Evolutionary conservation across 257 asterid species (phyloP), one percentile per base, ranked within the genome.

Genomic region (Forsythia suspensa): DNA sequence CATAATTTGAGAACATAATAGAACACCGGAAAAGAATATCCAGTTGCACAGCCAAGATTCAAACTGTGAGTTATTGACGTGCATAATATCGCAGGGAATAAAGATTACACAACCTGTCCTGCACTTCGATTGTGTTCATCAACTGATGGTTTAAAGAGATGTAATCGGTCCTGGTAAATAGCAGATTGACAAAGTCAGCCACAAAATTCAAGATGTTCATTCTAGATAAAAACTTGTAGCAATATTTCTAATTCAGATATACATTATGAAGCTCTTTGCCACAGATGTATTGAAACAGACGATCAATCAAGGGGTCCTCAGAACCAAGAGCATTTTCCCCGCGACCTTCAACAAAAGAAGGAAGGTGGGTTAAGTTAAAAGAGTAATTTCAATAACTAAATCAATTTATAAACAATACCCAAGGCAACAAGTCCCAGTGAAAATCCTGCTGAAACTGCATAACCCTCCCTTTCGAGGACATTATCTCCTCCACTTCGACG

Each of bases 401-500:
- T 73, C 38, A 73, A 61, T 57, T 75, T 52, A 51, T 34, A 48
- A 82, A 48, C 36, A 86, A 75, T 92, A 95, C 98, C 99, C 84
- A 95, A 89, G 68, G 95, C 96, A 82, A 95, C 97, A 80, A 95
- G 94, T 74, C 98, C 99, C 77, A 95, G 85, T 37, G 98, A 85
- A 82, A 92, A 92, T 83, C 99, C 99, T 3, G 98, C 98, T 70
- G 99, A 90, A 90, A 92, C 95, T 72, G 98, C 94, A 87, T 95
- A 95, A 43, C 98, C 99, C 89, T 95, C 99, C 88, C 99, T 91
- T 83, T 95, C 99, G 82, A 90, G 98, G 79, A 93, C 99, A 85
- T 95, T 93, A 80, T 95, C 99, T 77, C 99, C 98, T 84, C 98
- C 98, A 88, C 99, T 95, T 89, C 99, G 92, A 72, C 98, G 98